Percentiles rank a stretch among this genome's conserved stretches.
phyloP scores from a whole-genome alignment of 1,284 basidiomycete species.

The Apiotrichum mycotoxinovorans region DNA sequence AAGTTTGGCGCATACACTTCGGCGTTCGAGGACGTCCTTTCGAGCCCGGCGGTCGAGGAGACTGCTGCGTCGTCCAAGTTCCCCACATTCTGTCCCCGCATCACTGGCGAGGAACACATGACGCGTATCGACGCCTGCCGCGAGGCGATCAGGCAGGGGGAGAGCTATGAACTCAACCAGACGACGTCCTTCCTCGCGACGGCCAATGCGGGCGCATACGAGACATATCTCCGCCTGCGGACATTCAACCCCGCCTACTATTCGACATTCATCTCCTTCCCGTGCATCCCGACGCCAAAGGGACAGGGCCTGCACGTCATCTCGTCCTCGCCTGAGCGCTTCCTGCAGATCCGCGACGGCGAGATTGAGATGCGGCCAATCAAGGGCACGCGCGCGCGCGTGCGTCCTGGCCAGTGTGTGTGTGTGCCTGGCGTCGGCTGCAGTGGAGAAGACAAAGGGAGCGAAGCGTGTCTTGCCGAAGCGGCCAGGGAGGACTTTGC shows the following conservation, averaged over 20 bases:
- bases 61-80: conserved; percentile 20
- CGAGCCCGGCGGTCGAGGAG: not conserved
- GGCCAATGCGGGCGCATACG: conserved; percentile 35
- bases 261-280: conserved; percentile 72
- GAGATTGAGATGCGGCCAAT: conserved; percentile 83
- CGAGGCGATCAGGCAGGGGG: conserved; percentile 72
- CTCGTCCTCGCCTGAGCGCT: conserved; percentile 83
- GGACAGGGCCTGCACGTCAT: conserved; percentile 65
- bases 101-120: conserved; percentile 58
- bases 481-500: conserved; percentile 43
- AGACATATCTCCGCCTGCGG: conserved; percentile 59
- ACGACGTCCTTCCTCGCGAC: conserved; percentile 63
- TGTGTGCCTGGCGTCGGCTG: conserved; percentile 30
- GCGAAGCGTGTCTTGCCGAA: conserved; percentile 28
- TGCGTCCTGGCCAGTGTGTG: conserved; percentile 42
- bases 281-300: conserved; percentile 44
- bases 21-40: conserved; percentile 11
- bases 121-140: conserved; percentile 69
- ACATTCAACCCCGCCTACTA: conserved; percentile 85
- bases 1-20: conserved; percentile 26
- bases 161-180: conserved; percentile 94
- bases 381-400: conserved; percentile 68
- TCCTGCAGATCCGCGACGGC: conserved; percentile 64
- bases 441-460: conserved; percentile 25
- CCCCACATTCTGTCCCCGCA: conserved; percentile 41